Evolutionary conservation across 1,284 basidiomycete genomes (phyloP).

Genomic region (Pterulicium gracile): DNA sequence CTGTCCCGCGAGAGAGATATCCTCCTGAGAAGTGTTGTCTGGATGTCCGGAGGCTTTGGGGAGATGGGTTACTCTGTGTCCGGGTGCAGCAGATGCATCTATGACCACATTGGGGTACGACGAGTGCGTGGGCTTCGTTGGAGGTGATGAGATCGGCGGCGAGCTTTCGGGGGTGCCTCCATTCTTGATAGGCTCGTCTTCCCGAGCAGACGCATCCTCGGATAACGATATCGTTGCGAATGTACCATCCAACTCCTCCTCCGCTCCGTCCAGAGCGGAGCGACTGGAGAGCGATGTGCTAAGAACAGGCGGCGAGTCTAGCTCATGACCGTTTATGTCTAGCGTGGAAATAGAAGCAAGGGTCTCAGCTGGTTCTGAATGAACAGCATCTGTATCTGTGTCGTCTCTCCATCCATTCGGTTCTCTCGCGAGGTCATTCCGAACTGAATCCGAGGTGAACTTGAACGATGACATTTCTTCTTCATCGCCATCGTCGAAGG

Average conservation of each 20-base stretch:
- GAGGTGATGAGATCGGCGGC: too few relatives aligned
- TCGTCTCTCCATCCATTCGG: slow-evolving; percentile 20
- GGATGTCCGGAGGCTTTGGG: not conserved
- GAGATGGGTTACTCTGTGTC: slow-evolving; percentile 12
- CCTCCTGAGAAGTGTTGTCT: not conserved
- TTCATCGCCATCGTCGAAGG: slow-evolving; percentile 51
- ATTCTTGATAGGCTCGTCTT: not conserved
- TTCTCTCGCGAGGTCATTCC: slow-evolving; percentile 46
- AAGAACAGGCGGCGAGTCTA: not conserved
- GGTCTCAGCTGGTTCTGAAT: slow-evolving; percentile 21
- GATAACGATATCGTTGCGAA: slow-evolving; percentile 8
- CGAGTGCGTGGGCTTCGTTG: slow-evolving; percentile 6
- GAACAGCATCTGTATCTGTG: slow-evolving; percentile 21
- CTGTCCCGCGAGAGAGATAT: not conserved
- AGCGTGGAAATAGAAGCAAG: slow-evolving; percentile 45
- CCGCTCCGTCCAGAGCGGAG: not conserved
- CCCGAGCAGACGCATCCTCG: slow-evolving; percentile 12
- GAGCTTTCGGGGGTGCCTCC: slow-evolving; percentile 1
- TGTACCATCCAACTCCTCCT: not conserved
- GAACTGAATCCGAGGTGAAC: slow-evolving; percentile 47
- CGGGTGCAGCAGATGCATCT: slow-evolving; percentile 27
- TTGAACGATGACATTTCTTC: slow-evolving; percentile 27
- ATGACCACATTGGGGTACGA: slow-evolving; percentile 36
- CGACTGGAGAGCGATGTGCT: not conserved
- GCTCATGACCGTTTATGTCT: slow-evolving; percentile 4